Base-by-base conservation (phyloP, 306 rosid genomes). In the Gynostemma pentaphyllum region DNA sequence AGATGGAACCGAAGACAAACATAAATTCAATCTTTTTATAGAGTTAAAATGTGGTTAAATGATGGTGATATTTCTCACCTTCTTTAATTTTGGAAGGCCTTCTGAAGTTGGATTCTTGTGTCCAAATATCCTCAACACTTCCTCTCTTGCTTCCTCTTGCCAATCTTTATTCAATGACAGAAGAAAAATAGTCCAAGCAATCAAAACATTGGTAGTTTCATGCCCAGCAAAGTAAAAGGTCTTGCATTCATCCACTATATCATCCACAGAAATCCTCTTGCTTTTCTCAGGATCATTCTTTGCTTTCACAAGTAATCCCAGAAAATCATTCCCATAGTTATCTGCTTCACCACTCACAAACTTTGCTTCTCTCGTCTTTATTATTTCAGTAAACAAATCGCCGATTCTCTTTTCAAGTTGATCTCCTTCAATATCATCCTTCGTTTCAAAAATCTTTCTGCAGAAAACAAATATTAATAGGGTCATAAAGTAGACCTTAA, bases 191-290 rank as follows among this genome's bases (percentile, higher is more conserved):
- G 74, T 71, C 82, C 79, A 78, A 41, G 68, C 49, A 4, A 78
- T 51, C 26, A 78, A 41, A 9, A 56, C 61, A 26, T 73, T 67
- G 18, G 79, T 63, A 5, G 74, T 71, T 46, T 74, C 83, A 41
- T 78, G 82, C 4, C 82, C 82, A 0, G 74, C 82, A 30, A 62
- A 15, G 69, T 74, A 78, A 42, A 78, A 78, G 2, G 72, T 18
- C 68, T 74, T 78, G 7, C 79, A 78, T 60, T 74, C 83, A 0
- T 29, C 63, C 4, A 78, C 54, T 14, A 78, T 72, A 13, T 52
- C 82, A 0, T 61, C 59, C 16, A 19, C 26, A 4, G 30, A 19
- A 34, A 57, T 57, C 29, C 64, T 57, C 19, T 36, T 27, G 10
- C 44, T 30, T 19, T 18, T 12, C 11, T 57, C 46, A 34, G 29